A percentile compares a stretch with the other conserved stretches of the same genome.
Conservation (phyloP, 2,329 filamentous ascomycete species). For the Aspergillus pseudonomiae region DNA sequence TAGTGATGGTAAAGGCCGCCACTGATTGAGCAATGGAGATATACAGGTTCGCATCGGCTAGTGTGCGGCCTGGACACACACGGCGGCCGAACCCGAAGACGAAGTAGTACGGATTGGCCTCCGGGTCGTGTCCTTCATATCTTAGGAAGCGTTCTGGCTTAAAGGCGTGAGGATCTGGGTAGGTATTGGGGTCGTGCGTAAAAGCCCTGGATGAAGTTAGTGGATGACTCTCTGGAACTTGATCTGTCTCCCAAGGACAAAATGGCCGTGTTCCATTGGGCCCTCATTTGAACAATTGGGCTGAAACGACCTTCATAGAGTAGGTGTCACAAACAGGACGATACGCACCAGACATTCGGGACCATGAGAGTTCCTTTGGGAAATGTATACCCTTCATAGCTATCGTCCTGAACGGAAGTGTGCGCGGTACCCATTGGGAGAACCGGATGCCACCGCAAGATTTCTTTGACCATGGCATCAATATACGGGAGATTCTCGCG, state of each 20-base stretch:
- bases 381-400: constrained; percentile 28
- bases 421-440: constrained; percentile 35
- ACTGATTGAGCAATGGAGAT: constrained; percentile 49
- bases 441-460: constrained; percentile 37
- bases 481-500: constrained; percentile 39
- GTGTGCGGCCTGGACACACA: constrained; percentile 43
- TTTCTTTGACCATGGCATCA: constrained; percentile 40
- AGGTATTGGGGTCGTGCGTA: constrained; percentile 41
- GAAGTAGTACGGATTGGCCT: constrained; percentile 39
- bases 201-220: constrained; percentile 36
- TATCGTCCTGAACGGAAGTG: constrained; percentile 27
- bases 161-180: constrained; percentile 43
- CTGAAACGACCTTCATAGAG: neutral
- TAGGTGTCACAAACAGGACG: neutral
- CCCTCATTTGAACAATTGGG: neutral
- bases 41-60: constrained; percentile 45
- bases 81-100: constrained; percentile 44
- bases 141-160: constrained; percentile 47
- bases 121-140: constrained; percentile 30
- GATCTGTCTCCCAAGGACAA: no score
- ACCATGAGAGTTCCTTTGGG: constrained; percentile 40
- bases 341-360: constrained; percentile 40
- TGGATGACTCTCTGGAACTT: neutral
- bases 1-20: constrained; percentile 50
- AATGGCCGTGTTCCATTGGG: no score